Percentiles rank a stretch among this genome's conserved stretches.
Evolutionary conservation across 1,284 basidiomycete species (phyloP).

Genomic region (Ceratobasidium sp.): DNA sequence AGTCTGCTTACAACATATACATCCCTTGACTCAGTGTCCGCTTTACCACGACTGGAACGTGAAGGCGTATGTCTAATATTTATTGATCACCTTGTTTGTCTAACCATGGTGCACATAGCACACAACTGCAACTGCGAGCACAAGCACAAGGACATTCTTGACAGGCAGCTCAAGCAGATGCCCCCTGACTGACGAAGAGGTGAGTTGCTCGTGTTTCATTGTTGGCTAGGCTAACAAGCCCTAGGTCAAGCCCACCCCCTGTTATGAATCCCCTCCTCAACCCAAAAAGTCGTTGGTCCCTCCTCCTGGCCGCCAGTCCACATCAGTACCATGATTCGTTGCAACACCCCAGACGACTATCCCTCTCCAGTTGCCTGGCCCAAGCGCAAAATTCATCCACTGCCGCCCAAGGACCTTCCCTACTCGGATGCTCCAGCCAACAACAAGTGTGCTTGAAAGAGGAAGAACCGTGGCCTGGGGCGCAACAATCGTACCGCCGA

Average conservation of each 20-base stretch:
- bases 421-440: constrained; percentile 78
- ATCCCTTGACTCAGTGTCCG: no score
- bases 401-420: constrained; percentile 89
- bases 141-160: constrained; percentile 84
- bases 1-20: no score
- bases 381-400: constrained; percentile 96
- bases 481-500: constrained; percentile 75
- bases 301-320: constrained; percentile 71
- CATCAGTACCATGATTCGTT: constrained; percentile 82
- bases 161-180: constrained; percentile 87
- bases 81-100: no score
- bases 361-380: constrained; percentile 72
- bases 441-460: constrained; percentile 48
- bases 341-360: constrained; percentile 53
- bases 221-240: constrained; percentile 33
- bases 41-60: no score
- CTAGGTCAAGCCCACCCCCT: constrained; percentile 39
- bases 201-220: constrained; percentile 59
- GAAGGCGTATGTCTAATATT: no score
- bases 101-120: no score
- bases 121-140: constrained; percentile 82
- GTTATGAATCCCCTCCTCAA: constrained; percentile 42
- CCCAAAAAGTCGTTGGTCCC: constrained; percentile 52
- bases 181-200: constrained; percentile 81
- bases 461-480: constrained; percentile 64